These are phyloP conservation scores for Pyrenochaeta sp. DNA, from an alignment of 2,329 filamentous ascomycete genomes.

Conservation along the genomic window DNA sequence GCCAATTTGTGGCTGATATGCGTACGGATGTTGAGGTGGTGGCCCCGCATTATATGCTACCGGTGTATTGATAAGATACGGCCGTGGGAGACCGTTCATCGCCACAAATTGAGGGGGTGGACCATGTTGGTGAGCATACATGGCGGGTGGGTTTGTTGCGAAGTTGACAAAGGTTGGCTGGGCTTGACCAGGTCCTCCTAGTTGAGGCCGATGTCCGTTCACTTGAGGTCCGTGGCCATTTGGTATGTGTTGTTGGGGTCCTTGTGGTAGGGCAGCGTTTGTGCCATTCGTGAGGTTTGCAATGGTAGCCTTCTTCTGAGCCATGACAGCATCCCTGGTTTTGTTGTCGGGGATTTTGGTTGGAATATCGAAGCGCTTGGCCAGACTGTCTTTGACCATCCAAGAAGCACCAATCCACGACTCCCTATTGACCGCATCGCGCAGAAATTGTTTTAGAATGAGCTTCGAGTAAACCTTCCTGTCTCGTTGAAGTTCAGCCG, in stretches of 20 bases:
- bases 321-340: slow-evolving; percentile 44
- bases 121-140: slow-evolving; percentile 76
- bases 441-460: slow-evolving; percentile 91
- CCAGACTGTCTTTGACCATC: slow-evolving; percentile 88
- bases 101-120: slow-evolving; percentile 8
- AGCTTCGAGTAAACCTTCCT: slow-evolving; percentile 94
- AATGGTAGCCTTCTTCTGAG: slow-evolving; percentile 73
- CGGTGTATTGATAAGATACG: slow-evolving; percentile 9
- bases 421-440: slow-evolving; percentile 90
- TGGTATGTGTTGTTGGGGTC: slow-evolving; percentile 20
- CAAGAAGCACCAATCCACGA: slow-evolving; percentile 96
- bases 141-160: slow-evolving; percentile 61
- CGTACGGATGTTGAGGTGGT: slow-evolving; percentile 2
- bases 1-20: slow-evolving; percentile 1
- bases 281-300: slow-evolving; percentile 51
- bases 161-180: slow-evolving; percentile 59
- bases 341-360: slow-evolving; percentile 72
- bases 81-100: slow-evolving; percentile 10
- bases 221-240: slow-evolving; percentile 28
- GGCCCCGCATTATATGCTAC: slow-evolving; percentile 12
- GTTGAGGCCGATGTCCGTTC: slow-evolving; percentile 26
- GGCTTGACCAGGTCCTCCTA: slow-evolving; percentile 24
- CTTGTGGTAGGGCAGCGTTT: slow-evolving; percentile 34
- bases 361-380: slow-evolving; percentile 84
- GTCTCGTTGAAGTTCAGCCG: slow-evolving; percentile 77